Evolutionary conservation across 805 yeast species (phyloP), one percentile per base, ranked within the genome.

Genomic region (Starmerella bombi): DNA sequence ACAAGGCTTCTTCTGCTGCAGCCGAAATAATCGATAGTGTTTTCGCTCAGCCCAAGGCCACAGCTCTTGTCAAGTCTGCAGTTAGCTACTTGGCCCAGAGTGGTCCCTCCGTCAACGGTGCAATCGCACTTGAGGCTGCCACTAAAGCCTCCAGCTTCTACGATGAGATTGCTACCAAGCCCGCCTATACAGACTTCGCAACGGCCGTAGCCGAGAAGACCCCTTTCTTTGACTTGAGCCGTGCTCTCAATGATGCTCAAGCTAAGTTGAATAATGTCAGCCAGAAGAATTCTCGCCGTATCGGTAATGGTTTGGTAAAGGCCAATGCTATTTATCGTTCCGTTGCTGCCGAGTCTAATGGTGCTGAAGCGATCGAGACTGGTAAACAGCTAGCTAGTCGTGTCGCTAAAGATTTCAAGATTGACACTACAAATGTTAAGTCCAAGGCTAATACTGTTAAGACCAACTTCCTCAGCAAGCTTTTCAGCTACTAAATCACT

Each of bases 121-220:
- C 38, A 25, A 40, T 37, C 35, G 52, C 51, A 10, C 35, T 31
- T 27, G 15, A 31, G 27, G 40, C 50, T 12, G 52, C 39, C 6
- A 42, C 41, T 42, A 37, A 40, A 36, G 52, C 52, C 15, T 46
- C 50, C 14, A 42, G 44, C 41, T 45, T 35, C 45, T 49, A 49
- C 46, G 43, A 44, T 33, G 32, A 21, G 33, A 17, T 48, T 20
- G 44, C 39, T 30, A 49, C 51, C 15, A 30, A 37, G 37, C 43
- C 50, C 14, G 50, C 41, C 16, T 49, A 49, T 47, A 35, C 40
- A 37, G 23, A 33, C 36, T 49, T 36, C 37, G 49, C 47, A 6
- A 22, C 29, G 14, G 35, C 31, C 5, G 45, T 44, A 5, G 47
- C 43, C 20, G 38, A 45, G 39, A 37, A 44, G 38, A 36, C 36